These are phyloP conservation scores for Colletotrichum siamense DNA, from an alignment of 2,329 filamentous ascomycete species.

Conservation along the genomic window DNA sequence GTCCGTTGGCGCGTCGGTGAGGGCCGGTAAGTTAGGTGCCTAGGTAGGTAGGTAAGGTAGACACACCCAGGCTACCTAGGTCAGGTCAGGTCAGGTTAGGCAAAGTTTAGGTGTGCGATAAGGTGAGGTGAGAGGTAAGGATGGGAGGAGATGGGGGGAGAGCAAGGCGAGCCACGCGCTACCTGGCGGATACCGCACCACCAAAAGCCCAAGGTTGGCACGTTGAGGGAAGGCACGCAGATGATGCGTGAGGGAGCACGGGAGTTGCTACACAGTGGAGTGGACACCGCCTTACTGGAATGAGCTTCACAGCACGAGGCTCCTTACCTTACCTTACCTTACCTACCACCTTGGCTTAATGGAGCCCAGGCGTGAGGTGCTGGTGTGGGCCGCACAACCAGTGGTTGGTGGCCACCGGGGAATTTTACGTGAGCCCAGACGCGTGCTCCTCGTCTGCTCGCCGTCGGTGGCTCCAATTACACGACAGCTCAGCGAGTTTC, in stretches of 20 bases:
- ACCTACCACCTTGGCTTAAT: neutral
- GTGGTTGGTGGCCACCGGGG: neutral
- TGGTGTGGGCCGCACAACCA: neutral
- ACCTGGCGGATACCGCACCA: neutral
- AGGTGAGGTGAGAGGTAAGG: neutral
- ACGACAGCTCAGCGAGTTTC: neutral
- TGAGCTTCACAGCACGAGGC: neutral
- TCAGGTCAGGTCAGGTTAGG: neutral
- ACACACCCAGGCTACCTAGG: neutral
- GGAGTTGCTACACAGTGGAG: neutral
- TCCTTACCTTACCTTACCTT: neutral
- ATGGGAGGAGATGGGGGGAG: neutral
- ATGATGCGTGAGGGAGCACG: slow-evolving; percentile 7
- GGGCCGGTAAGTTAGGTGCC: neutral
- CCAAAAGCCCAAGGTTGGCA: neutral
- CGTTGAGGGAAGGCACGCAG: neutral
- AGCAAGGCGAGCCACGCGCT: neutral
- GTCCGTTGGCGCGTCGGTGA: neutral
- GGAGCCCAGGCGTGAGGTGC: neutral
- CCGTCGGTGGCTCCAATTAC: neutral
- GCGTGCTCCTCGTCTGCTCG: neutral
- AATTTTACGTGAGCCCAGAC: neutral
- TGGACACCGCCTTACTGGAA: neutral
- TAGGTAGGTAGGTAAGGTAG: neutral
- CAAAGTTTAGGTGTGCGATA: neutral